Base-by-base conservation (phyloP, 305 asterid genomes). In the Stenogyne calaminthoides region DNA sequence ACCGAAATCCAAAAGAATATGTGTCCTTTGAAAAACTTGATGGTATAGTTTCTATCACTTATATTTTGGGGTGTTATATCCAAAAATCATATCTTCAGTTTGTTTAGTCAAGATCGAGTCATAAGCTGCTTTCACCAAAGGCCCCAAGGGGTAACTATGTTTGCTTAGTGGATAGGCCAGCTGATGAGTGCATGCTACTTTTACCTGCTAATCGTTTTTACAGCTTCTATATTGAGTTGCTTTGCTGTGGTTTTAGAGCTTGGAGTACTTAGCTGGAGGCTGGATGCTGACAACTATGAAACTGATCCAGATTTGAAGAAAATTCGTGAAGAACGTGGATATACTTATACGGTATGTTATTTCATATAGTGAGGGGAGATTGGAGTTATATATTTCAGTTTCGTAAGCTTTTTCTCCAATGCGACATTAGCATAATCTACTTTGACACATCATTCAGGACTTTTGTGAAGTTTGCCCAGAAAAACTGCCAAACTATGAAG, bases 241-340 rank as follows among this genome's bases (percentile, higher is more conserved):
- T 34, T 80, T 80, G 42, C 32, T 27, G 64, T 59, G 29, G 52
- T 84, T 68, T 56, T 76, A 92, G 98, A 88, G 81, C 89, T 92
- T 73, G 98, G 97, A 69, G 96, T 92, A 66, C 87, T 88, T 51
- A 92, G 97, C 91, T 92, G 98, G 98, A 84, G 78, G 78, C 74
- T 92, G 63, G 90, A 90, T 84, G 98, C 98, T 59, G 96, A 92
- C 75, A 92, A 85, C 71, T 88, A 88, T 74, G 96, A 92, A 84
- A 87, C 89, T 18, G 98, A 92, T 76, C 96, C 90, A 58, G 94
- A 87, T 76, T 77, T 90, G 86, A 87, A 86, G 84, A 87, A 90
- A 82, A 92, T 92, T 47, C 91, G 98, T 56, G 93, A 87, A 70
- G 87, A 77, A 20, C 88, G 98, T 78, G 97, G 96, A 66, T 90